Base-by-base conservation (phyloP, 306 rosid species). In the Quercus mongolica region DNA sequence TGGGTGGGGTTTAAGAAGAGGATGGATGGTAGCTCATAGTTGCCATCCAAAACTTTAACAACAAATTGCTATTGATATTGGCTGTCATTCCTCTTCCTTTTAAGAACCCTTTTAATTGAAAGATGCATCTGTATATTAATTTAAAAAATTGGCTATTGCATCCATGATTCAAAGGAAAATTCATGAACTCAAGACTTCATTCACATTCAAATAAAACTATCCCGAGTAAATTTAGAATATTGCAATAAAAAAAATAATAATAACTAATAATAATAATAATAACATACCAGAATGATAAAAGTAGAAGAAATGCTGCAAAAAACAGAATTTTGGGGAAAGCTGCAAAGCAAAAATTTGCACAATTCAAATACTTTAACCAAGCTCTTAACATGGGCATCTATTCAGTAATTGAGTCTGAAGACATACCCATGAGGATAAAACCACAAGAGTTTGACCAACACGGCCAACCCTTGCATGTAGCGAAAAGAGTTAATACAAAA, bases 221-320 rank as follows among this genome's bases (percentile, higher is more conserved):
- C 5, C 13, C 5, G 13, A 55, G 56, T 8, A 19, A 82, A 72
- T 68, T 69, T 75, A 17, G 75, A 75, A 73, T 68, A 82, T 12
- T 67, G 71, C 31, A 26, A 81, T 21, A 78, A 76, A 52, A 82
- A 81, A 62, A 71, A 46, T 72, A 82, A 82, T 33, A 33, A 33
- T 31, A 33, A 35, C 41, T 35, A 35, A 35, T 35, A 35, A 33
- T 33, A 69, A 2, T 33, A 41, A 41, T 8, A 41, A 41, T 41
- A 56, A 85, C 96, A 81, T 90, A 94, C 99, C 99, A 95, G 93
- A 93, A 95, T 46, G 99, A 95, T 63, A 95, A 83, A 82, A 95
- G 97, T 73, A 95, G 97, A 89, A 95, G 98, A 92, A 95, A 95
- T 71, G 92, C 95, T 49, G 99, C 97, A 86, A 93, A 87, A 84